Evolutionary conservation across 345 rosid species (phyloP).

Genomic region (Euphorbia tirucalli): DNA sequence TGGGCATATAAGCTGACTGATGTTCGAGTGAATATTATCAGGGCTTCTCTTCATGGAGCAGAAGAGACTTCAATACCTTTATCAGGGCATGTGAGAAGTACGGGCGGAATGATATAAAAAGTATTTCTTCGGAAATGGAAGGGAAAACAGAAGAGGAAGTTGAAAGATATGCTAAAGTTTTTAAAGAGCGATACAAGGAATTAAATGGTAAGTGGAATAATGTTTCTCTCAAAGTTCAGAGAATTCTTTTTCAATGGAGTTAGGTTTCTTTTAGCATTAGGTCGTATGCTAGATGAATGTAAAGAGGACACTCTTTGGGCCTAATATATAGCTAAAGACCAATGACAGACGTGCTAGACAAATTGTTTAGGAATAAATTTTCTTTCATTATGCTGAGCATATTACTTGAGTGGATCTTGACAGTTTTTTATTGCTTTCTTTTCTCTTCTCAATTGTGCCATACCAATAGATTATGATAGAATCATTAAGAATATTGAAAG

Average conservation of each 20-base stretch:
- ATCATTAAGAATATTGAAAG: constrained; percentile 95
- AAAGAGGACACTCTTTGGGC: neutral
- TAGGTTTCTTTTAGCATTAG: neutral
- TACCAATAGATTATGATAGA: constrained; percentile 76
- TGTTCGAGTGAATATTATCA: constrained; percentile 22
- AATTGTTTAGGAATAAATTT: neutral
- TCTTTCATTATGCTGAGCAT: neutral
- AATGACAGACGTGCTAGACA: neutral
- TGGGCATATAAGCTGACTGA: constrained; percentile 7
- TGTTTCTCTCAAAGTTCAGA: neutral
- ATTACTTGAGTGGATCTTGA: neutral
- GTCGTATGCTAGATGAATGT: neutral
- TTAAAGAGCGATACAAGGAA: constrained; percentile 90
- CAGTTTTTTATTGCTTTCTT: neutral
- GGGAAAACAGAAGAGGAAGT: constrained; percentile 92
- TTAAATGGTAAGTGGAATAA: constrained; percentile 49
- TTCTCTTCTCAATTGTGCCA: constrained; percentile 1
- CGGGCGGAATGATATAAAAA: constrained; percentile 74
- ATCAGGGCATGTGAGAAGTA: constrained; percentile 96
- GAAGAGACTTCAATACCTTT: constrained; percentile 87
- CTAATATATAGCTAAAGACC: neutral
- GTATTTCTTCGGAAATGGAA: constrained; percentile 94
- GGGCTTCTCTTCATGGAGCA: constrained; percentile 99
- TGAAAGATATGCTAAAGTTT: constrained; percentile 81
- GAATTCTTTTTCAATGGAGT: neutral